Evolutionary conservation across 768 basidiomycete species (phyloP), one percentile per base, ranked within the genome.

Genomic region (Serpula lacrymans): DNA sequence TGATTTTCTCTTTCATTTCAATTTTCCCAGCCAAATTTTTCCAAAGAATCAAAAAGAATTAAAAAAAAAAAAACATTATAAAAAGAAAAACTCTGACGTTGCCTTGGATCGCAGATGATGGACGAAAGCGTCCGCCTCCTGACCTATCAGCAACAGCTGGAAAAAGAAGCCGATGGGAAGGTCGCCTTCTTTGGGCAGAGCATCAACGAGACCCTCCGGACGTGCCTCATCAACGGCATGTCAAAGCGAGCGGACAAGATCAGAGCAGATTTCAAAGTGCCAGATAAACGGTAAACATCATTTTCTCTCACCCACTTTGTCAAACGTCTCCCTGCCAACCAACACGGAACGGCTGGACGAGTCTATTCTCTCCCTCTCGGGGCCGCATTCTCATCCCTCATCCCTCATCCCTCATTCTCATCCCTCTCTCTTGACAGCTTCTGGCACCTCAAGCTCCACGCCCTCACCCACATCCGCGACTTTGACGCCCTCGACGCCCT

Each of bases 271-370:
- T 98, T 91, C 71, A 94, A 88, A 57, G 88, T 99, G 1, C 80
- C 92, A 1, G 96, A 98, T 57, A 98, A 94, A 68, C 73, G 95
- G 93, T 92, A 38, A n/a, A n/a, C n/a, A n/a, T n/a, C n/a, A n/a
- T n/a, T n/a, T n/a, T n/a, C n/a, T n/a, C n/a, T n/a, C n/a, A n/a
- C n/a, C n/a, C n/a, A n/a, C n/a, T n/a, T n/a, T n/a, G n/a, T n/a
- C n/a, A n/a, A n/a, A n/a, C n/a, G n/a, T n/a, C n/a, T n/a, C n/a
- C n/a, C n/a, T n/a, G n/a, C n/a, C n/a, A n/a, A n/a, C n/a, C n/a
- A n/a, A n/a, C n/a, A n/a, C n/a, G n/a, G n/a, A n/a, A n/a, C n/a
- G n/a, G n/a, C n/a, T n/a, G n/a, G n/a, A n/a, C n/a, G n/a, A n/a
- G n/a, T n/a, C n/a, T n/a, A n/a, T n/a, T 21, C 75, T 54, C 23